Conservation (phyloP, 106 monocot genomes). For the Dendrobium catenatum region DNA sequence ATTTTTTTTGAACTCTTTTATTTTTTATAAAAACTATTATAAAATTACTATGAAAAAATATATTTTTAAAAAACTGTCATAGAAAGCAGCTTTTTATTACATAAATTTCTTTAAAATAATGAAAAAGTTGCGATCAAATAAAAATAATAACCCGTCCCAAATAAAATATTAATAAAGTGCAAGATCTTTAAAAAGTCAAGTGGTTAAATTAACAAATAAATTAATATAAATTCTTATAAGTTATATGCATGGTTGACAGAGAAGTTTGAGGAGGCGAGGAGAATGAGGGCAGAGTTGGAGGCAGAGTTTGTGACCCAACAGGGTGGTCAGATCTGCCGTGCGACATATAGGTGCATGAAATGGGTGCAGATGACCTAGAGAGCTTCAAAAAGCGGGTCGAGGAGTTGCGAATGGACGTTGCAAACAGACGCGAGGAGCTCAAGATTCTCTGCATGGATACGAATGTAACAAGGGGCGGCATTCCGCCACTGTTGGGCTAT, state of each 20-base stretch:
- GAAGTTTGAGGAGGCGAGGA: conserved; percentile 1
- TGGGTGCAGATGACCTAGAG: not conserved
- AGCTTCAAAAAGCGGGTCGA: not conserved
- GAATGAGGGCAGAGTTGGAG: not conserved
- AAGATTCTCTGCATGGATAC: not conserved
- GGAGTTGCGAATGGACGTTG: not conserved
- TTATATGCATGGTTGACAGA: not conserved
- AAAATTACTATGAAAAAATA: no score
- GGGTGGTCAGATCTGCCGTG: not conserved
- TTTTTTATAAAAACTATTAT: no score
- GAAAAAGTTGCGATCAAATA: no score
- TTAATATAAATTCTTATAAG: not conserved
- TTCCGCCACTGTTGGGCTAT: not conserved
- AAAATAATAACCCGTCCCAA: no score
- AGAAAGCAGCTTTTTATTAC: no score
- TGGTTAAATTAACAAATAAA: no score
- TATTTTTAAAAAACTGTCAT: no score
- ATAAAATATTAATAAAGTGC: no score
- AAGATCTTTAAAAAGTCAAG: no score
- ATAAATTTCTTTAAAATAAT: no score
- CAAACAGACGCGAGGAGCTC: not conserved
- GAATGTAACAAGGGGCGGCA: not conserved
- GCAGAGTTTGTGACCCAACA: not conserved
- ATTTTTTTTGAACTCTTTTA: no score
- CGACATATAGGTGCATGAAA: conserved; percentile 3